A percentile compares a stretch with the other conserved stretches of the same genome.
phyloP scores from a whole-genome alignment of 805 yeast genomes.

The Wickerhamomyces strasburgensis region DNA sequence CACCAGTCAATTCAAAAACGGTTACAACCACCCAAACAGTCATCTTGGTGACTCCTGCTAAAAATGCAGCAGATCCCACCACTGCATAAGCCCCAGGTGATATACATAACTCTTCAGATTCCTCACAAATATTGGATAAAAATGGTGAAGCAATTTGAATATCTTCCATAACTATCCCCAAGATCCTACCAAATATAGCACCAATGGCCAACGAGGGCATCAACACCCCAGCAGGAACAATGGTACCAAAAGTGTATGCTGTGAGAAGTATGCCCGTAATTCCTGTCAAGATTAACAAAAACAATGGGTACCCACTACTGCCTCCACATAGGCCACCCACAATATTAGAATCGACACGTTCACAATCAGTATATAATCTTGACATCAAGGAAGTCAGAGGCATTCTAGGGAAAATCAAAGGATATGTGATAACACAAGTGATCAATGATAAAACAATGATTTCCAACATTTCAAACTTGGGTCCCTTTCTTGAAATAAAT shows the following conservation, averaged over 20 bases:
- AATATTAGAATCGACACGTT: conserved; percentile 18
- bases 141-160: conserved; percentile 37
- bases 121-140: conserved; percentile 35
- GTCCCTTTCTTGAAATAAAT: conserved; percentile 16
- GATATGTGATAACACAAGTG: conserved; percentile 54
- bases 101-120: conserved; percentile 49
- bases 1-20: conserved; percentile 81
- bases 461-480: conserved; percentile 40
- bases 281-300: conserved; percentile 17
- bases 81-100: conserved; percentile 87
- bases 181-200: conserved; percentile 50
- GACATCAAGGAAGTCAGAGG: conserved; percentile 54
- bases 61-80: conserved; percentile 80
- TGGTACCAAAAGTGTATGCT: conserved; percentile 63
- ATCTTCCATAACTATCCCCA: conserved; percentile 47
- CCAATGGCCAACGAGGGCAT: conserved; percentile 63
- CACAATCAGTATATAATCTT: conserved; percentile 68
- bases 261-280: conserved; percentile 55
- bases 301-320: conserved; percentile 4
- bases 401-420: conserved; percentile 46
- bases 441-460: conserved; percentile 41
- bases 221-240: conserved; percentile 63
- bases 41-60: conserved; percentile 76
- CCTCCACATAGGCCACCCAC: conserved; percentile 26
- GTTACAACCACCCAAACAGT: conserved; percentile 78